Evolutionary conservation across 2,329 filamentous ascomycete genomes (phyloP).

Genomic region (Westerdykella sp.): DNA sequence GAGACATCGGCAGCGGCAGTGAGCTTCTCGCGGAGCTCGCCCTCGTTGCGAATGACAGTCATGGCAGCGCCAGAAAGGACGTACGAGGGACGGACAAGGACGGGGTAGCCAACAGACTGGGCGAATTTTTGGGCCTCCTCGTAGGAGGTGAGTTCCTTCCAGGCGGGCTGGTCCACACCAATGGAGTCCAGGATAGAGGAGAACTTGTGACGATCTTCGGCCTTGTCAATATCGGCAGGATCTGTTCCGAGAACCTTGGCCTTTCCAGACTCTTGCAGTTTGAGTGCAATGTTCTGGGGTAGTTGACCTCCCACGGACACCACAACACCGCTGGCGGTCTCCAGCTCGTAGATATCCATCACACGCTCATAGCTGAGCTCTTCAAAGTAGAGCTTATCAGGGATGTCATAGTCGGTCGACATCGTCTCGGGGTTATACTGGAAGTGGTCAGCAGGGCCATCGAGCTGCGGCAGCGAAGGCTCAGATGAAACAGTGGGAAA

Average conservation of each 20-base stretch:
- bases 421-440: slow-evolving; percentile 73
- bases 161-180: slow-evolving; percentile 91
- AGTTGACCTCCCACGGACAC: slow-evolving; percentile 95
- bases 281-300: slow-evolving; percentile 93
- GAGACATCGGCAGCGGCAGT: slow-evolving; percentile 84
- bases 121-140: slow-evolving; percentile 84
- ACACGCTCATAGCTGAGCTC: slow-evolving; percentile 95
- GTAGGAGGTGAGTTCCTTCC: slow-evolving; percentile 93
- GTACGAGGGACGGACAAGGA: slow-evolving; percentile 89
- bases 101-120: slow-evolving; percentile 79
- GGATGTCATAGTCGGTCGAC: slow-evolving; percentile 77
- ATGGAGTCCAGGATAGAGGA: slow-evolving; percentile 96
- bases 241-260: slow-evolving; percentile 90
- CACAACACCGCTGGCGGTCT: slow-evolving; percentile 76
- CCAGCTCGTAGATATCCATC: slow-evolving; percentile 97
- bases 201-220: slow-evolving; percentile 97
- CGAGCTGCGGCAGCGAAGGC: no score
- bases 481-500: no score
- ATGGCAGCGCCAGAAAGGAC: slow-evolving; percentile 97
- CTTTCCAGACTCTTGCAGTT: slow-evolving; percentile 82
- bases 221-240: slow-evolving; percentile 92
- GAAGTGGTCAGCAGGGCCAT: no score
- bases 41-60: slow-evolving; percentile 86
- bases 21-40: slow-evolving; percentile 91
- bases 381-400: slow-evolving; percentile 93